Conservation (phyloP, 2,329 filamentous ascomycete species). For the Tolypocladium cylindrosporum region DNA sequence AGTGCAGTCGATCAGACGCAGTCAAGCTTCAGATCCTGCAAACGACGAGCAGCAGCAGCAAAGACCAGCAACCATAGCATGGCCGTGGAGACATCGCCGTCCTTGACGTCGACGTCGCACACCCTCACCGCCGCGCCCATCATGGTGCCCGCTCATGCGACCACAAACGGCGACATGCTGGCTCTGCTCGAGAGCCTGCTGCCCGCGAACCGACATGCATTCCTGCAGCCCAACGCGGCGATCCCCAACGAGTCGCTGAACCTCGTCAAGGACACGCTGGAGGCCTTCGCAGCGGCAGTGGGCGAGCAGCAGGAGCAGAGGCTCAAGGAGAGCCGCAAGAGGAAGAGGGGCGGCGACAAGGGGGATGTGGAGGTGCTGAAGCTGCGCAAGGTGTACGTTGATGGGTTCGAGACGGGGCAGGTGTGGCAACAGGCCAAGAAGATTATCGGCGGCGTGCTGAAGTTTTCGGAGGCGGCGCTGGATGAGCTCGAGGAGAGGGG, state of each 20-base stretch:
- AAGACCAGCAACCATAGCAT: constrained; percentile 15
- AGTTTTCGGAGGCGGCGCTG: constrained; percentile 36
- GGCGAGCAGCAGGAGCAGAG: constrained; percentile 62
- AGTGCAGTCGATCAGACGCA: not conserved
- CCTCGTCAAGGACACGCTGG: constrained; percentile 71
- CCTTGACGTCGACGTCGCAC: constrained; percentile 54
- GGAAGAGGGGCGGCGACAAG: constrained; percentile 53
- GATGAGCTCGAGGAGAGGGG: constrained; percentile 40
- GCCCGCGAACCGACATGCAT: constrained; percentile 55
- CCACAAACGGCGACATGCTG: constrained; percentile 26
- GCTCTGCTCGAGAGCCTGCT: constrained; percentile 48
- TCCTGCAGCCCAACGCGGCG: constrained; percentile 61
- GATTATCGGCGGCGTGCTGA: constrained; percentile 54
- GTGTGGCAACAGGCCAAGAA: constrained; percentile 90
- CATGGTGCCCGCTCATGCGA: constrained; percentile 27
- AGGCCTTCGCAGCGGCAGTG: constrained; percentile 65
- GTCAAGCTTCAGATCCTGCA: not conserved
- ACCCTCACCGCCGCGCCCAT: constrained; percentile 45
- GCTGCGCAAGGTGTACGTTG: constrained; percentile 71
- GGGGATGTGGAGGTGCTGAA: constrained; percentile 50
- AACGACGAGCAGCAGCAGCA: not conserved
- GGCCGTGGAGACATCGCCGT: constrained; percentile 40
- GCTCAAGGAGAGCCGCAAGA: constrained; percentile 63
- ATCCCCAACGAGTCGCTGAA: constrained; percentile 62
- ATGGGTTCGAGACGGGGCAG: constrained; percentile 80